These are phyloP conservation scores for Nakataea oryzae DNA, from an alignment of 2,329 filamentous ascomycete species.

Conservation along the genomic window DNA sequence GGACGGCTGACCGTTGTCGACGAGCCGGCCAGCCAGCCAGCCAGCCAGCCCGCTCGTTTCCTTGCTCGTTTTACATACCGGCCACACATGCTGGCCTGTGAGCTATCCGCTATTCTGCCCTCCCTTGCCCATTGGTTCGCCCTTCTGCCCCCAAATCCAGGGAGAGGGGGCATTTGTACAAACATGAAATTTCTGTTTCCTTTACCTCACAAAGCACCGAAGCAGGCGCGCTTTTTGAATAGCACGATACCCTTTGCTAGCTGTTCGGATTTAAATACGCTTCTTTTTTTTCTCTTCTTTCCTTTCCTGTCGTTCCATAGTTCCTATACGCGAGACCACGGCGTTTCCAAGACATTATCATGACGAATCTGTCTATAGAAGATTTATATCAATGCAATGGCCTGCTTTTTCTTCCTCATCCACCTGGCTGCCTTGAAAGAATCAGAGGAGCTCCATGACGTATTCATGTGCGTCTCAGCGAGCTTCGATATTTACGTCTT, in stretches of 20 bases:
- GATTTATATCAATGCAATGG: neutral
- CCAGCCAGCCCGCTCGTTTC: neutral
- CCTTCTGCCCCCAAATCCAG: neutral
- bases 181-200: neutral
- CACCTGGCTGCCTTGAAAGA: no score
- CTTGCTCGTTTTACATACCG: neutral
- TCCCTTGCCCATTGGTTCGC: neutral
- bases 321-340: neutral
- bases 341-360: neutral
- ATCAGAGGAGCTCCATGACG: no score
- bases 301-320: neutral
- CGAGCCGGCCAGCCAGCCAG: no score
- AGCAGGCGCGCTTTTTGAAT: neutral
- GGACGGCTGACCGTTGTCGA: neutral
- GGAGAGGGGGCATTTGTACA: neutral
- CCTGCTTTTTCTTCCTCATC: neutral
- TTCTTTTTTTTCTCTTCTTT: neutral
- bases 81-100: neutral
- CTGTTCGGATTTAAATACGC: neutral
- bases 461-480: no score
- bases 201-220: neutral
- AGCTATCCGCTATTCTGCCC: neutral
- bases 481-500: no score
- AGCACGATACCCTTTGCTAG: neutral
- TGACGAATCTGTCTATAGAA: neutral